These are phyloP conservation scores for Corrigiola litoralis DNA, from an alignment of 179 eudicot species.

Conservation along the genomic window DNA sequence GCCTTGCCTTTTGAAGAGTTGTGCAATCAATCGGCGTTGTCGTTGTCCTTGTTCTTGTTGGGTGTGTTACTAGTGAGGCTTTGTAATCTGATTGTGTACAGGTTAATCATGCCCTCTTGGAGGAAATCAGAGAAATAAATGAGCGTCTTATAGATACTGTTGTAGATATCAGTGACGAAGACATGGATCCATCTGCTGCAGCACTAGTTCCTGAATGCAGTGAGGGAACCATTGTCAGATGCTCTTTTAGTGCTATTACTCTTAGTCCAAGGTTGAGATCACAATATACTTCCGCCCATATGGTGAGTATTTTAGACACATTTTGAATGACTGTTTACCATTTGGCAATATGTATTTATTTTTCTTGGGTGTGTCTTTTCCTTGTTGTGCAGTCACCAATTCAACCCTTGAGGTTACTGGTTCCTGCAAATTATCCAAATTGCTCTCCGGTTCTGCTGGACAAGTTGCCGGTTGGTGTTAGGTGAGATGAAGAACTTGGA, in stretches of 20 bases:
- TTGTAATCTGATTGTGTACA: conserved; percentile 16
- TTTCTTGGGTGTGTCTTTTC: conserved; percentile 6
- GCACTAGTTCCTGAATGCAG: conserved; percentile 61
- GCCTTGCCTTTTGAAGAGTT: neutral
- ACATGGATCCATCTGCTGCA: conserved; percentile 58
- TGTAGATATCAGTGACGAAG: conserved; percentile 76
- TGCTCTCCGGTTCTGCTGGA: conserved; percentile 85
- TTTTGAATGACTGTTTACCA: neutral
- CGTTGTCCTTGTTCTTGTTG: too few species aligned
- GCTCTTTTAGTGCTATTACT: conserved; percentile 77
- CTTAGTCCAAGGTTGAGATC: conserved; percentile 76
- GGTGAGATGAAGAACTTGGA: conserved; percentile 41
- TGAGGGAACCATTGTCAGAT: conserved; percentile 78
- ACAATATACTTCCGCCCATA: conserved; percentile 84
- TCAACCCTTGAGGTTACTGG: conserved; percentile 78
- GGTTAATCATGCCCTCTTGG: conserved; percentile 67
- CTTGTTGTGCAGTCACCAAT: conserved; percentile 68
- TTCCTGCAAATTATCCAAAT: conserved; percentile 86
- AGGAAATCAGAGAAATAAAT: conserved; percentile 82
- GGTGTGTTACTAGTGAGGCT: neutral
- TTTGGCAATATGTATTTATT: neutral
- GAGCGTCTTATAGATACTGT: conserved; percentile 78
- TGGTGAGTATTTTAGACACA: conserved; percentile 40
- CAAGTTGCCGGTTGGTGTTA: conserved; percentile 73
- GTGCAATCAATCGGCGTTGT: neutral